phyloP scores from a whole-genome alignment of 2,329 filamentous ascomycete species.

The Cryphonectria japonica region DNA sequence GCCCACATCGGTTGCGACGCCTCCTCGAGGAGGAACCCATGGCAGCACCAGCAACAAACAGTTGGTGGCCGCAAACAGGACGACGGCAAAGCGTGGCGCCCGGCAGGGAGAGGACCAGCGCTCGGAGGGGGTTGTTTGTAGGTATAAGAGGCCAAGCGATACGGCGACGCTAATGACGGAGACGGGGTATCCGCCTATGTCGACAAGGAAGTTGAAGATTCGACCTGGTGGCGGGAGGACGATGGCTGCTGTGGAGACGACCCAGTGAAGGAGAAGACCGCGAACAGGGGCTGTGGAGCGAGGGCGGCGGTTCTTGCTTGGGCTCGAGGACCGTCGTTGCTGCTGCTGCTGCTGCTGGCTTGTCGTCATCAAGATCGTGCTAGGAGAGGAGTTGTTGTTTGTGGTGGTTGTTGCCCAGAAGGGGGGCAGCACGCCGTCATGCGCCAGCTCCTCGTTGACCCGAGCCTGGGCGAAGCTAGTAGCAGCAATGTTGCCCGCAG shows the following conservation, averaged over 20 bases:
- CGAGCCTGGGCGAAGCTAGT: slow-evolving; percentile 53
- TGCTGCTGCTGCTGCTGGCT: neutral
- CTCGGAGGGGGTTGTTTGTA: slow-evolving; percentile 37
- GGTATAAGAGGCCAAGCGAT: slow-evolving; percentile 40
- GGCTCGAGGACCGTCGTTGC: slow-evolving; percentile 12
- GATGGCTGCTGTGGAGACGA: slow-evolving; percentile 62
- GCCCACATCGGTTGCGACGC: slow-evolving; percentile 32
- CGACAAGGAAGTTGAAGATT: slow-evolving; percentile 45
- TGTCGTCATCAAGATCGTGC: neutral
- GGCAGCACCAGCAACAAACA: slow-evolving; percentile 41
- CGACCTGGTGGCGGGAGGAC: slow-evolving; percentile 52
- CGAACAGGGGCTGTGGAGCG: slow-evolving; percentile 32
- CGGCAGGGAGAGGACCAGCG: slow-evolving; percentile 38
- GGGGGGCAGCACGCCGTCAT: slow-evolving; percentile 51
- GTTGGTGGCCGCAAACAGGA: slow-evolving; percentile 40
- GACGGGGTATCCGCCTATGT: slow-evolving; percentile 44
- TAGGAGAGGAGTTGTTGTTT: neutral
- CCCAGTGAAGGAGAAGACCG: slow-evolving; percentile 60
- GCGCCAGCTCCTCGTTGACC: slow-evolving; percentile 51
- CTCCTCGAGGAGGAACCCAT: slow-evolving; percentile 40
- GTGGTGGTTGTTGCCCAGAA: slow-evolving; percentile 38
- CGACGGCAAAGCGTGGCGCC: slow-evolving; percentile 36
- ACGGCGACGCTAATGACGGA: slow-evolving; percentile 41
- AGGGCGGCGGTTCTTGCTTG: slow-evolving; percentile 15
- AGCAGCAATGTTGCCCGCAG: slow-evolving; percentile 52